Evolutionary conservation across 257 asterid species (phyloP).

Genomic region (Cordia subcordata): DNA sequence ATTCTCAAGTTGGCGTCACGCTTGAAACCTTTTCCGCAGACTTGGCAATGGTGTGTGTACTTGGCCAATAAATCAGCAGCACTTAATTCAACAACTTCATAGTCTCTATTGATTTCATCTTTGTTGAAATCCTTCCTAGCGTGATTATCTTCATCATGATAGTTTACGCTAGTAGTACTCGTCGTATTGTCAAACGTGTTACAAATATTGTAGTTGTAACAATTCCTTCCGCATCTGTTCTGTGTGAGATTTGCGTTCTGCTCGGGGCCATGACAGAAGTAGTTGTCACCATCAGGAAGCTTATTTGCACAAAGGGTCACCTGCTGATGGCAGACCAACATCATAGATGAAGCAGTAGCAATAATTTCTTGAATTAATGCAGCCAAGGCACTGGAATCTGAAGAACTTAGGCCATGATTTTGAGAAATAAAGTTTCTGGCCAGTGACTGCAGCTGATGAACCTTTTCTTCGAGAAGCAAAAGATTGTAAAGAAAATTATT

Average conservation of each 20-base stretch:
- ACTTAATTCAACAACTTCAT: constrained; percentile 56
- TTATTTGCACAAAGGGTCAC: constrained; percentile 25
- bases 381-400: constrained; percentile 49
- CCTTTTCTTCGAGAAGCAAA: constrained; percentile 53
- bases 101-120: constrained; percentile 13
- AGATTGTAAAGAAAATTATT: constrained; percentile 52
- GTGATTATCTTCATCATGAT: constrained; percentile 8
- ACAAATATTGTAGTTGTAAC: constrained; percentile 1
- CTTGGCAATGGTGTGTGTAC: constrained; percentile 70
- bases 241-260: too few species aligned
- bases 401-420: constrained; percentile 16
- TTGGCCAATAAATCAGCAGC: constrained; percentile 75
- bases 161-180: constrained; percentile 5
- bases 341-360: constrained; percentile 62
- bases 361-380: constrained; percentile 77
- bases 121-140: constrained; percentile 14
- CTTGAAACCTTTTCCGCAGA: constrained; percentile 82
- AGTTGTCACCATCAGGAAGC: constrained; percentile 25
- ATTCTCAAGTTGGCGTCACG: constrained; percentile 79
- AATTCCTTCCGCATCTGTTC: too few species aligned
- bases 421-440: constrained; percentile 37
- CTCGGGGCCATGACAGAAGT: constrained; percentile 13
- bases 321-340: constrained; percentile 69
- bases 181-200: constrained; percentile 1
- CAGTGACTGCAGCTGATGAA: constrained; percentile 57